Base-by-base conservation (phyloP, 2,329 filamentous ascomycete genomes). In the Fusarium miscanthi region DNA sequence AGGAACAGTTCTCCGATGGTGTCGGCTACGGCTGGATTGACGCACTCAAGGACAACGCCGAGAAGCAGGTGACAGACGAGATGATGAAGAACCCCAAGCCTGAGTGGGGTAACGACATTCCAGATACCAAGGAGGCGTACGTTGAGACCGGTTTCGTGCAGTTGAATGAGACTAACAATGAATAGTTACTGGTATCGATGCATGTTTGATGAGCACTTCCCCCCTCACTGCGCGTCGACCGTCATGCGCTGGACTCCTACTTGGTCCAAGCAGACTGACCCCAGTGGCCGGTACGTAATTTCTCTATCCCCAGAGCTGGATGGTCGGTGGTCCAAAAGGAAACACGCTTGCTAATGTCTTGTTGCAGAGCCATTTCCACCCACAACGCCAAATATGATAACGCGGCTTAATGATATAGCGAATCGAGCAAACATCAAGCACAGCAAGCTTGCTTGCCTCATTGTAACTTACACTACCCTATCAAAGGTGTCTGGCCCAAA, bases 161-260 rank as follows among this genome's bases (percentile, higher is more conserved):
- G 27, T 25, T 33, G 54, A 38, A 59, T 13, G 56, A 61, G 25
- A 63, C 79, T 83, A 59, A 83, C 72, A 11, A 51, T 49, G 21
- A 38, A 56, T 75, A 92, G 91, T 51, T 97, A 97, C 88, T 99
- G 96, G 96, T 99, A 99, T 86, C 92, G 96, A 78, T 88, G 86
- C 82, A 98, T 99, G 95, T 99, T 98, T 81, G 96, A 99, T 82
- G 95, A 99, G 88, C 95, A 97, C 84, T 99, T 98, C 89, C 96
- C 96, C 51, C 89, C 91, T 63, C 92, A 92, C 80, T 98, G 95
- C 81, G 97, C 96, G 13, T 91, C 90, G 66, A 99, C 96, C 12
- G 96, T 99, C 59, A 93, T 94, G 93, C 89, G 96, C 80, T 99
- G 96, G 97, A 94, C 93, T 63, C 96, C 96, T 33, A 99, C 93